Evolutionary conservation across 805 yeast genomes (phyloP).

Genomic region (Diddensiella caesifluorescens): DNA sequence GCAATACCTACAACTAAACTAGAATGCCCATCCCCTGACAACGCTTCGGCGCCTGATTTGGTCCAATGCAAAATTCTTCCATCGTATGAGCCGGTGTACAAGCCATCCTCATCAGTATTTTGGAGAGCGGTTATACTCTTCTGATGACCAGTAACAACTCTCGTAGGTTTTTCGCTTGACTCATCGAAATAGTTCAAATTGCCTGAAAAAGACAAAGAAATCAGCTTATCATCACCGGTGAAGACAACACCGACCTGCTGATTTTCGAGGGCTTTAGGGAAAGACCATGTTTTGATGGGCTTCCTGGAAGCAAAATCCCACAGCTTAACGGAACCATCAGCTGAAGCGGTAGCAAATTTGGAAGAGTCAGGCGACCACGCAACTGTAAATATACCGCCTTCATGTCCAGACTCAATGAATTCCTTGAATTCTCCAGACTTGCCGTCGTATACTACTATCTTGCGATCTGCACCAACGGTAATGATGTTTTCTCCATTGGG

Average conservation of each 20-base stretch:
- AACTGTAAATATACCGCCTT: conserved; percentile 76
- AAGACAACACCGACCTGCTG: conserved; percentile 80
- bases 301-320: conserved; percentile 47
- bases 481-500: conserved; percentile 72
- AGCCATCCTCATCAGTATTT: conserved; percentile 20
- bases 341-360: conserved; percentile 71
- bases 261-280: conserved; percentile 45
- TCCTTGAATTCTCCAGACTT: conserved; percentile 69
- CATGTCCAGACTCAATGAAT: conserved; percentile 44
- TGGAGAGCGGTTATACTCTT: conserved; percentile 63
- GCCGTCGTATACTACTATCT: conserved; percentile 77
- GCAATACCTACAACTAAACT: conserved; percentile 62
- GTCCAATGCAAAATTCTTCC: conserved; percentile 67
- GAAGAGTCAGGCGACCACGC: conserved; percentile 57
- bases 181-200: conserved; percentile 56
- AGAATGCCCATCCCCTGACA: conserved; percentile 47
- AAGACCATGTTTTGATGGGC: conserved; percentile 45
- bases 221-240: conserved; percentile 48
- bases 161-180: conserved; percentile 30
- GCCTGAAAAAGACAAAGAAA: conserved; percentile 70
- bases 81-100: conserved; percentile 74
- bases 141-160: conserved; percentile 70
- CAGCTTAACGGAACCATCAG: conserved; percentile 68
- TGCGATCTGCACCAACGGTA: conserved; percentile 81
- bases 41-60: conserved; percentile 32